Conservation (phyloP, 169 alveolate species). For the Eimeria necatrix region DNA sequence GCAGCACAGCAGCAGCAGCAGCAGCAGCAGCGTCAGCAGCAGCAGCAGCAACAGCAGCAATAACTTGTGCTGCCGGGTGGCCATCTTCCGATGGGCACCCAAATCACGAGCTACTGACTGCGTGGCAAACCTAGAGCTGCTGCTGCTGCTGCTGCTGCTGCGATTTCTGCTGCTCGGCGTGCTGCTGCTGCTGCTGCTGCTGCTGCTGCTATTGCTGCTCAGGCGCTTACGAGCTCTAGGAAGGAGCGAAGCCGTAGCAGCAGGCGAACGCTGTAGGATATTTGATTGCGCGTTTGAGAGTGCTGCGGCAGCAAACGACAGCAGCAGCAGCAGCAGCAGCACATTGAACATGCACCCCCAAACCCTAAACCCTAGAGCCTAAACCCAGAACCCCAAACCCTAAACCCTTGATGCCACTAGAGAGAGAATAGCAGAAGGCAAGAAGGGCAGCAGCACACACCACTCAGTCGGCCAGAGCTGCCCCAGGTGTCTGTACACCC, state of each 20-base stretch:
- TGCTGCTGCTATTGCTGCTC: background rate
- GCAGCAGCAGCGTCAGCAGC: conserved; percentile 3
- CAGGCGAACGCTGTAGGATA: conserved; percentile 79
- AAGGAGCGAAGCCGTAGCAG: conserved; percentile 80
- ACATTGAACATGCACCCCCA: background rate
- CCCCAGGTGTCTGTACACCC: no score
- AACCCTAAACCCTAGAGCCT: background rate
- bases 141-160: conserved; percentile 2
- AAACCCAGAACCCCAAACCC: background rate
- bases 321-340: conserved; percentile 24
- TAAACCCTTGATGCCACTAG: background rate
- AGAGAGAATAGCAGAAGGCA: background rate
- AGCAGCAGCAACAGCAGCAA: conserved; percentile 50
- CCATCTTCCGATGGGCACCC: no score
- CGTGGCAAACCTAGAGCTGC: background rate
- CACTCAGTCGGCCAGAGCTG: background rate
- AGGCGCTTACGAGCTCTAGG: conserved; percentile 74
- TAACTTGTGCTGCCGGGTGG: background rate
- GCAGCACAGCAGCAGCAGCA: conserved; percentile 17
- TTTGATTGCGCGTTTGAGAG: conserved; percentile 74
- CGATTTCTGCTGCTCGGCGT: background rate
- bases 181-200: background rate
- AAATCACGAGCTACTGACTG: background rate
- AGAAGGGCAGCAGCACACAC: background rate
- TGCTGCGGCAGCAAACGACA: conserved; percentile 67